Base-by-base conservation (phyloP, 2,329 filamentous ascomycete species). In the Phialophora verrucosa region DNA sequence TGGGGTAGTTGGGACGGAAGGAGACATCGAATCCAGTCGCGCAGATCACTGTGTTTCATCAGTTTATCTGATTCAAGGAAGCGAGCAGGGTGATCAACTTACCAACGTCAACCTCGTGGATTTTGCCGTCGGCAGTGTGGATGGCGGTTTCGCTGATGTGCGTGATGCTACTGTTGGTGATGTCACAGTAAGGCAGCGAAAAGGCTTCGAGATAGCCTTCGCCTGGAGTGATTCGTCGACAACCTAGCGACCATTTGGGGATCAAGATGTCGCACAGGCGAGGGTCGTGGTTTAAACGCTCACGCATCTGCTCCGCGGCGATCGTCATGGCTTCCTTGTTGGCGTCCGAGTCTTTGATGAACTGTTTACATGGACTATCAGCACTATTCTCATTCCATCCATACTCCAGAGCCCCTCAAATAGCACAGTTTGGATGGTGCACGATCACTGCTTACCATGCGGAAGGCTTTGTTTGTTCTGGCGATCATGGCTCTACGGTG, bases 191-290 rank as follows among this genome's bases (percentile, higher is more conserved):
- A 0, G 75, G 73, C 23, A 79, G 57, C 4, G 75, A 73, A 6
- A 83, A 72, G 2, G 83, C 80, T 70, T 85, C 81, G 10, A 85
- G 78, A 70, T 83, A 85, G 0, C 83, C 82, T 17, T 81, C 80
- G 0, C 83, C 83, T 0, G 83, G 84, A 0, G 83, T 84, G 23
- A 83, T 69, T 0, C 83, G 76, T 11, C 82, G 76, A 63, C 83
- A 85, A 0, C 82, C 82, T 6, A 75, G 62, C 7, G 59, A 57
- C 64, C 71, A 75, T 1, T 71, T 61, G 0, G 75, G 76, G n/a
- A 71, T 71, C 32, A 73, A 61, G n/a, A 65, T 63, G 5, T 67
- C 64, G 38, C 64, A 66, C 0, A 75, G 65, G 1, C 72, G 67
- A 1, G 64, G 54, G 27, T 74, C 69, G 56, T 74, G 29, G 8